Evolutionary conservation across 768 basidiomycete genomes (phyloP).

Genomic region (Boletus rex-veris): DNA sequence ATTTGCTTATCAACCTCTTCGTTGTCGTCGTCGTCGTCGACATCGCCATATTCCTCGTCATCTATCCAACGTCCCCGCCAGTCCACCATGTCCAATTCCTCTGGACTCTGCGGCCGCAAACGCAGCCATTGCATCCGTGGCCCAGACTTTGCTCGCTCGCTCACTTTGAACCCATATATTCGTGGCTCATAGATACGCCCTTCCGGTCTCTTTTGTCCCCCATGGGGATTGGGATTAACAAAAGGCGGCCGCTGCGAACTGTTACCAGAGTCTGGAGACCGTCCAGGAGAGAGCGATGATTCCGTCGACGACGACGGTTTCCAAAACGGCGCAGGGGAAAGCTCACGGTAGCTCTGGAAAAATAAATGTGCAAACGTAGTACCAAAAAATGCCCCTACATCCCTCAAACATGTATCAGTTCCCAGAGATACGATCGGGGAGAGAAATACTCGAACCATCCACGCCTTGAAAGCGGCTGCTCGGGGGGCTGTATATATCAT

Average conservation of each 20-base stretch:
- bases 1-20: slow-evolving; percentile 63
- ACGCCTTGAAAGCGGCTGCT: slow-evolving; percentile 94
- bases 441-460: slow-evolving; percentile 58
- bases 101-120: slow-evolving; percentile 73
- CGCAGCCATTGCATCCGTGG: slow-evolving; percentile 98
- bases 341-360: slow-evolving; percentile 95
- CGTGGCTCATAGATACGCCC: slow-evolving; percentile 86
- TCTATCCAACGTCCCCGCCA: slow-evolving; percentile 88
- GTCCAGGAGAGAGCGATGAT: slow-evolving; percentile 52
- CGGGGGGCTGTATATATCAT: slow-evolving; percentile 94
- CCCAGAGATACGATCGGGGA: slow-evolving; percentile 6
- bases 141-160: slow-evolving; percentile 89
- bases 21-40: slow-evolving; percentile 45
- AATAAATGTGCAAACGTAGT: slow-evolving; percentile 98
- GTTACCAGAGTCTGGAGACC: slow-evolving; percentile 50
- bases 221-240: slow-evolving; percentile 83
- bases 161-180: slow-evolving; percentile 98
- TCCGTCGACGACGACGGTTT: slow-evolving; percentile 57
- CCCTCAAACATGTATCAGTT: slow-evolving; percentile 18
- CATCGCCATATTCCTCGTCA: slow-evolving; percentile 70
- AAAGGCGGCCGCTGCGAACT: slow-evolving; percentile 55
- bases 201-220: slow-evolving; percentile 83
- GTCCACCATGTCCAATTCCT: slow-evolving; percentile 84
- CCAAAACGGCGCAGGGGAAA: slow-evolving; percentile 93
- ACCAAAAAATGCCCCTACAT: slow-evolving; percentile 93